Conservation (phyloP, 2,329 filamentous ascomycete genomes). For the Rutstroemia sp. region DNA sequence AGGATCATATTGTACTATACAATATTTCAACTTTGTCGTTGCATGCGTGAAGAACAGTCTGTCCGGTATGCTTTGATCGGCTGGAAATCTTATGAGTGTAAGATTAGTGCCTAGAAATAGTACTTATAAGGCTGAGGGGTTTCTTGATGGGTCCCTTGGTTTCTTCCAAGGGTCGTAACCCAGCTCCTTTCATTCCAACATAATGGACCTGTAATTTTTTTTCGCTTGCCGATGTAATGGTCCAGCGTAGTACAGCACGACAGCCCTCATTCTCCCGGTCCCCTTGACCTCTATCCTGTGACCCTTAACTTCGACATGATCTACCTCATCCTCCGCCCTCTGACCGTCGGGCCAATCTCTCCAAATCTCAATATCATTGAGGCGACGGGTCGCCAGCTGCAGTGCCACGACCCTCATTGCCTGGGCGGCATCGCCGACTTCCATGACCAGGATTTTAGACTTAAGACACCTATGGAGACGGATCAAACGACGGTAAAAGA, state of each 20-base stretch:
- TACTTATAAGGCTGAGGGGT: too few species aligned
- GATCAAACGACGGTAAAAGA: conserved; percentile 63
- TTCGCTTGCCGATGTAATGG: too few species aligned
- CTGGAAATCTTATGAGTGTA: too few species aligned
- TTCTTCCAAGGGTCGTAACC: too few species aligned
- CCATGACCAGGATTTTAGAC: conserved; percentile 55
- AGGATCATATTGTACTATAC: too few species aligned
- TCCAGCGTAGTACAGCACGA: neutral
- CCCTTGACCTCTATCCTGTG: conserved; percentile 13
- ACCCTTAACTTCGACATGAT: neutral
- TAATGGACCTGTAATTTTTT: too few species aligned
- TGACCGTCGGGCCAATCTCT: conserved; percentile 51
- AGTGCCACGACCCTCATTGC: conserved; percentile 50
- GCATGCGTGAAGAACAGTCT: too few species aligned
- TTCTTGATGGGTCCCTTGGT: too few species aligned
- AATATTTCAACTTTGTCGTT: too few species aligned
- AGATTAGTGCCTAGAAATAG: too few species aligned
- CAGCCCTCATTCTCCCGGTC: conserved; percentile 16
- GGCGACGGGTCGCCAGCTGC: conserved; percentile 32
- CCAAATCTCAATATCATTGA: conserved; percentile 56
- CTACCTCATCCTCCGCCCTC: neutral
- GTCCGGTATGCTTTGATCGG: too few species aligned
- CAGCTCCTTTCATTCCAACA: too few species aligned
- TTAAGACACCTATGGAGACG: conserved; percentile 37
- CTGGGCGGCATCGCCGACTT: conserved; percentile 65